Evolutionary conservation across 176 grass and related monocot species (phyloP).

Genomic region (Elymus sibiricus): DNA sequence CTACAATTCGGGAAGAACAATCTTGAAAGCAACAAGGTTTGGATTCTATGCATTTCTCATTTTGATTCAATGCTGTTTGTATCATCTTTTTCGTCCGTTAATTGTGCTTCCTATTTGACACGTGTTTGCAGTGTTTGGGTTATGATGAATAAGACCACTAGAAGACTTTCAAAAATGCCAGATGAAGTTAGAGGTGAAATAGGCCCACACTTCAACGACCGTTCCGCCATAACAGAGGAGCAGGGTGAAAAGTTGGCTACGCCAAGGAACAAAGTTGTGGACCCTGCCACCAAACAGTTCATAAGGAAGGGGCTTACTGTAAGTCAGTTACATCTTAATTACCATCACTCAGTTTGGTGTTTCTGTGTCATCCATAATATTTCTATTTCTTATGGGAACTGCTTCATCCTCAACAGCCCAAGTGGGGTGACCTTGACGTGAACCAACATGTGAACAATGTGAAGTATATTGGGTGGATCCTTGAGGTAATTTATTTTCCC

Average conservation of each 20-base stretch:
- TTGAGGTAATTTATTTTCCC: slow-evolving; percentile 60
- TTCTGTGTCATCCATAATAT: not conserved
- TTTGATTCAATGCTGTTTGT: not conserved
- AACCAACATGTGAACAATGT: slow-evolving; percentile 99
- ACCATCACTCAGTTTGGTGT: not conserved
- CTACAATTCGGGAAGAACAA: slow-evolving; percentile 73
- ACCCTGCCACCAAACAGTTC: slow-evolving; percentile 44
- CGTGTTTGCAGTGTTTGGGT: slow-evolving; percentile 82
- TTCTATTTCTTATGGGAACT: slow-evolving; percentile 4
- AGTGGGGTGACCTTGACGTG: slow-evolving; percentile 90
- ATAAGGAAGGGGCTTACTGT: slow-evolving; percentile 82
- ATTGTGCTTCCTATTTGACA: not conserved
- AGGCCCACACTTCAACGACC: slow-evolving; percentile 64
- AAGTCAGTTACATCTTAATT: slow-evolving; percentile 31
- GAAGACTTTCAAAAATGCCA: slow-evolving; percentile 87
- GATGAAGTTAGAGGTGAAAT: slow-evolving; percentile 96
- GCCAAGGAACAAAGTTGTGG: slow-evolving; percentile 45
- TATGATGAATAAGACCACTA: slow-evolving; percentile 97
- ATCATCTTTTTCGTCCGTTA: not conserved
- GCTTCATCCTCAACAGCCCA: slow-evolving; percentile 59
- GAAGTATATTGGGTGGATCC: slow-evolving; percentile 98
- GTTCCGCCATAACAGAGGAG: slow-evolving; percentile 58
- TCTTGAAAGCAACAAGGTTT: slow-evolving; percentile 92
- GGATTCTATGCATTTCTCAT: not conserved
- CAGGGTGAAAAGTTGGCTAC: slow-evolving; percentile 71